These are phyloP conservation scores for Suillus lakei DNA, from an alignment of 768 basidiomycete genomes.

Conservation along the genomic window DNA sequence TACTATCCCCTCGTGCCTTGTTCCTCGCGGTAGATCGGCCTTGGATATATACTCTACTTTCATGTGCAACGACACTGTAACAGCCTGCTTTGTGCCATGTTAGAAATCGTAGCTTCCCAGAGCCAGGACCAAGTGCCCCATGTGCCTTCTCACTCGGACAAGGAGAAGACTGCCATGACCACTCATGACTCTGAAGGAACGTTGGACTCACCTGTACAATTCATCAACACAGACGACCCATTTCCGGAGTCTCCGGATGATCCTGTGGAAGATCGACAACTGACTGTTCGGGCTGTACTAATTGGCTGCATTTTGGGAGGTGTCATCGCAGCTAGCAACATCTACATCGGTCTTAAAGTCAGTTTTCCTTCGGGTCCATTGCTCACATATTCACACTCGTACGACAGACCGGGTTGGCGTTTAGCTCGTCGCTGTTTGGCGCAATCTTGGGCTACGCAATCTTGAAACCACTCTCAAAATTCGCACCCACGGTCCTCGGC, in stretches of 20 bases:
- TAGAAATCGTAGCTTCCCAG: neutral
- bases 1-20: no score
- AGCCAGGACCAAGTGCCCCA: no score
- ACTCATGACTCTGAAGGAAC: neutral
- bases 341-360: conserved; percentile 64
- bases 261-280: conserved; percentile 50
- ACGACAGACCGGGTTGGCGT: conserved; percentile 56
- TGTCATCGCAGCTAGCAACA: conserved; percentile 62
- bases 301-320: conserved; percentile 54
- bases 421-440: conserved; percentile 65
- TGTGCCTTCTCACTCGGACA: neutral
- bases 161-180: neutral
- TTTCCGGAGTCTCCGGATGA: conserved; percentile 55
- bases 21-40: no score
- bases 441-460: conserved; percentile 46
- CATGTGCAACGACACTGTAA: neutral
- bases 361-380: neutral
- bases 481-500: conserved; percentile 46
- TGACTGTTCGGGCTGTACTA: conserved; percentile 53
- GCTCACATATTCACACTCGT: neutral
- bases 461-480: conserved; percentile 56
- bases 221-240: conserved; percentile 34
- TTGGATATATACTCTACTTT: neutral
- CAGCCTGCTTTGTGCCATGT: neutral
- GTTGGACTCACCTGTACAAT: neutral